Evolutionary conservation across 305 asterid genomes (phyloP).

Genomic region (Fraxinus xanthoxyloides): DNA sequence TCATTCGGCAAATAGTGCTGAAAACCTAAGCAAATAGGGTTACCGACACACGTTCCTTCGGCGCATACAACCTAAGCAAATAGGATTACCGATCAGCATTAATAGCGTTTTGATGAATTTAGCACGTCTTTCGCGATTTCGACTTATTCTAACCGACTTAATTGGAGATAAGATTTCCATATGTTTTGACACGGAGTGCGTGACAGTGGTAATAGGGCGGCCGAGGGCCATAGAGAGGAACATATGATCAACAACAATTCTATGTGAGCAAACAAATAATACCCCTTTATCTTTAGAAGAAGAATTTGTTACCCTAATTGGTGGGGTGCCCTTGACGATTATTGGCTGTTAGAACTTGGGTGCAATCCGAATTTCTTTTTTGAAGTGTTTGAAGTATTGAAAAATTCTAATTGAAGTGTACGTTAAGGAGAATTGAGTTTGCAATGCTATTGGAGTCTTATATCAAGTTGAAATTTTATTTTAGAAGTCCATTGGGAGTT

Average conservation of each 20-base stretch:
- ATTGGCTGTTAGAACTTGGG: background rate
- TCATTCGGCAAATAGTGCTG: slow-evolving; percentile 22
- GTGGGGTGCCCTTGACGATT: slow-evolving; percentile 15
- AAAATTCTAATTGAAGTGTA: too few species aligned
- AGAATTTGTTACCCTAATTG: background rate
- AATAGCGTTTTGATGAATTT: background rate
- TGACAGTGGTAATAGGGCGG: background rate
- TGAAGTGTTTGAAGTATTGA: too few species aligned
- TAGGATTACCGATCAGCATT: too few species aligned
- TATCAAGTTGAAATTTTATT: too few species aligned
- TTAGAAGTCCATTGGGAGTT: too few species aligned
- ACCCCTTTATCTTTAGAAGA: background rate
- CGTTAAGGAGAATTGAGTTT: too few species aligned
- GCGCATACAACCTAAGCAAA: slow-evolving; percentile 8
- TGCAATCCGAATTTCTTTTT: too few species aligned
- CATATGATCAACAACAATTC: slow-evolving; percentile 3
- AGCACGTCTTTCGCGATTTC: slow-evolving; percentile 7
- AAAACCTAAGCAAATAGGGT: slow-evolving; percentile 23
- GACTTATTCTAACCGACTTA: slow-evolving; percentile 1
- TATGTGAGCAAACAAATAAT: slow-evolving; percentile 23
- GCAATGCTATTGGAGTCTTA: too few species aligned
- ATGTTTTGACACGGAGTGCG: slow-evolving; percentile 5
- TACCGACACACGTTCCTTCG: slow-evolving; percentile 21
- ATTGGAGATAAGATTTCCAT: background rate
- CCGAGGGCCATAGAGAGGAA: background rate